Base-by-base conservation (phyloP, 1,139 yeast genomes). In the Arxiozyma heterogenica region DNA sequence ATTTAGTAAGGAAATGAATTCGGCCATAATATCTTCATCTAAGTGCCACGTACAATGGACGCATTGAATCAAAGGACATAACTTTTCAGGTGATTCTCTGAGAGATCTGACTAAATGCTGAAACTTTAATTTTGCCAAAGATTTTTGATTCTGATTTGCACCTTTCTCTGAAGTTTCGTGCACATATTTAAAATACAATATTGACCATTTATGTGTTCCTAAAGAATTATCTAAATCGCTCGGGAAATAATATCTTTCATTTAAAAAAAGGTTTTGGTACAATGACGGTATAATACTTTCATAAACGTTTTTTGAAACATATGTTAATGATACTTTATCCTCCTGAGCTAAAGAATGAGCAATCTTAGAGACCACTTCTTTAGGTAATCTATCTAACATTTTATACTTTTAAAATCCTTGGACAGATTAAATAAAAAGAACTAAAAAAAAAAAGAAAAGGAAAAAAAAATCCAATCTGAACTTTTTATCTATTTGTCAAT, bases 11-110 rank as follows among this genome's bases (percentile, higher is more conserved):
- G 50, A 45, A 3, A 65, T 54, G 27, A 68, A 56, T 18, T 56
- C 45, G 7, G 51, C 25, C 50, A 67, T 49, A 11, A 60, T 51
- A 3, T 51, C 51, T 18, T 54, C 53, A 52, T 63, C 55, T 12
- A 66, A 43, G 55, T 66, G 70, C 71, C 71, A 68, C 17, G 68
- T 61, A 50, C 69, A 65, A 44, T 60, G 63, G 1, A 68, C 58
- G 8, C 58, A 52, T 49, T 58, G 60, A 9, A 68, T 58, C 15
- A 60, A 49, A 1, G 64, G 58, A 30, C 65, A 55, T 12, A 66
- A 55, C 12, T 47, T 51, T 18, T 34, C 30, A 3, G 63, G 62
- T 2, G 59, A 54, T 21, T 56, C 57, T 9, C 53, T 50, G 8
- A 68, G 41, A 3, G 70, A 58, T 27, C 63, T 56, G 9, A 66